Percentiles rank a stretch among this genome's conserved stretches.
Conservation (phyloP, 2,329 filamentous ascomycete species). For the Talaromyces sp. region DNA sequence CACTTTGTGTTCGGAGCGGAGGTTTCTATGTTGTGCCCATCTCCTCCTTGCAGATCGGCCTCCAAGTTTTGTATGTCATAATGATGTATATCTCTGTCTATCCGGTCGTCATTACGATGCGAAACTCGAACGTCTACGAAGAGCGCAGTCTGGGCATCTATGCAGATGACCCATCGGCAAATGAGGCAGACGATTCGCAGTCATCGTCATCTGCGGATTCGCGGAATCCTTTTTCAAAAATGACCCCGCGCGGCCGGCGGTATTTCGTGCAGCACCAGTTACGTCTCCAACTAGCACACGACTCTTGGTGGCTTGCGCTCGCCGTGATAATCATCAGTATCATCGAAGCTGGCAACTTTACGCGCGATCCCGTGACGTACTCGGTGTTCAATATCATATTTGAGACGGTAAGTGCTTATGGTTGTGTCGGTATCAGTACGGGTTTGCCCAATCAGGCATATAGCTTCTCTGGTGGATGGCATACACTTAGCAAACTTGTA, state of each 20-base stretch:
- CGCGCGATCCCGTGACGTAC: slow-evolving; percentile 40
- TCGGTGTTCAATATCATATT: slow-evolving; percentile 51
- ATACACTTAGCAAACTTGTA: slow-evolving; percentile 47
- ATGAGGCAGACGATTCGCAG: neutral
- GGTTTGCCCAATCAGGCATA: slow-evolving; percentile 46
- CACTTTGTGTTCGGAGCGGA: slow-evolving; percentile 50
- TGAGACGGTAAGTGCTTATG: slow-evolving; percentile 22
- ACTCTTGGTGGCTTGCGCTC: slow-evolving; percentile 59
- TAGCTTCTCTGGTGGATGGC: slow-evolving; percentile 47
- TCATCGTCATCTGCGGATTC: neutral
- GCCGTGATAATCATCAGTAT: slow-evolving; percentile 55
- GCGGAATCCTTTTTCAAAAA: neutral
- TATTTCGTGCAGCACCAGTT: slow-evolving; percentile 47
- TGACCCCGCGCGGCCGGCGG: neutral
- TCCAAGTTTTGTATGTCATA: slow-evolving; percentile 48
- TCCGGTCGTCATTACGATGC: slow-evolving; percentile 60
- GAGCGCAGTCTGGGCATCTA: slow-evolving; percentile 59
- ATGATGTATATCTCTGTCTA: slow-evolving; percentile 67
- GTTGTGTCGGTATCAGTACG: slow-evolving; percentile 45
- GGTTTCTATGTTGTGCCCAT: slow-evolving; percentile 51
- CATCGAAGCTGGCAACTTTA: slow-evolving; percentile 54
- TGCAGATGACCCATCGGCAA: slow-evolving; percentile 30
- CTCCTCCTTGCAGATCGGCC: slow-evolving; percentile 33
- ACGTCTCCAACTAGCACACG: slow-evolving; percentile 57
- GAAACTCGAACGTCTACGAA: slow-evolving; percentile 60